phyloP scores from a whole-genome alignment of 2,329 filamentous ascomycete species.

The Chaetoscypha palmicola region DNA sequence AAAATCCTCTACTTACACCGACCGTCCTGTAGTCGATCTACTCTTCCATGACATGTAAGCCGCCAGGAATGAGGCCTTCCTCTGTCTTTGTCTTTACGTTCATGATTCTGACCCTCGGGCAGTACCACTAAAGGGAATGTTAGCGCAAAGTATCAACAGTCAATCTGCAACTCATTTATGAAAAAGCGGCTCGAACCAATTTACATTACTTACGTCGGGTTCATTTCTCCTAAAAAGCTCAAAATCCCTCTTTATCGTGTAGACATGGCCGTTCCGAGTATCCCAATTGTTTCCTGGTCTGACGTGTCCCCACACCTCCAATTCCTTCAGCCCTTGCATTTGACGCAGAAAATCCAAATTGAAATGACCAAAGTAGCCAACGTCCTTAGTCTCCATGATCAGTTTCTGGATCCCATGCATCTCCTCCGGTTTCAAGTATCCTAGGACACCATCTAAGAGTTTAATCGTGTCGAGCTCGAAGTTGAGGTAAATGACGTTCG shows the following conservation, averaged over 20 bases:
- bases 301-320: slow-evolving; percentile 15
- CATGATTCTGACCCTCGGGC: slow-evolving; percentile 22
- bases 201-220: background rate
- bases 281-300: background rate
- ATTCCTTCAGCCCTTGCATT: slow-evolving; percentile 21
- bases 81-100: slow-evolving; percentile 10
- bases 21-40: no score
- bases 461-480: slow-evolving; percentile 18
- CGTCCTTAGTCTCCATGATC: slow-evolving; percentile 20
- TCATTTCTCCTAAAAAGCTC: background rate
- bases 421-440: slow-evolving; percentile 16
- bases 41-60: no score
- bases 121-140: slow-evolving; percentile 20
- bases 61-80: slow-evolving; percentile 15
- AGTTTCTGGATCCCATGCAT: slow-evolving; percentile 14
- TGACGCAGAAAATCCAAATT: slow-evolving; percentile 19
- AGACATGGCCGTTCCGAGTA: background rate
- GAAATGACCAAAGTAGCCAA: slow-evolving; percentile 25
- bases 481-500: slow-evolving; percentile 18
- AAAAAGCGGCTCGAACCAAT: no score
- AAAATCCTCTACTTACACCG: no score
- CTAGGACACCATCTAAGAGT: slow-evolving; percentile 16
- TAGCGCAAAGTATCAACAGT: no score
- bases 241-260: background rate
- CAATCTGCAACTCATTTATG: no score